Evolutionary conservation across 495 filamentous ascomycete species (phyloP).

Genomic region (Penicillium goetzii): DNA sequence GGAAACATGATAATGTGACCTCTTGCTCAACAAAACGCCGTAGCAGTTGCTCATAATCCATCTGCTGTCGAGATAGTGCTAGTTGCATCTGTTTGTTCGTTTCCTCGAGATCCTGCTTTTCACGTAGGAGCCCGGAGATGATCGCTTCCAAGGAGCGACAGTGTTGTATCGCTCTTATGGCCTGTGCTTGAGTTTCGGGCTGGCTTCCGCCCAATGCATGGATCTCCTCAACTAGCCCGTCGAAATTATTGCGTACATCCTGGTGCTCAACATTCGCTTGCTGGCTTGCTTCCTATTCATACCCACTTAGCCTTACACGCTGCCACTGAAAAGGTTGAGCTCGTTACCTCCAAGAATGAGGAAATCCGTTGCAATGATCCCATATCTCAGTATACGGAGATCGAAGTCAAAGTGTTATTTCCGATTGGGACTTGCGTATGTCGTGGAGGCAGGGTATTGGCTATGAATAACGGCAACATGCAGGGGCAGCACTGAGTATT

Average conservation of each 20-base stretch:
- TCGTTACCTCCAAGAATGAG: neutral
- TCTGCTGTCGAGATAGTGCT: neutral
- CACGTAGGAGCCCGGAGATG: neutral
- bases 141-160: neutral
- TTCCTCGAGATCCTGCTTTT: conserved; percentile 2
- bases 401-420: neutral
- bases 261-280: neutral
- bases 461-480: neutral
- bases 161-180: neutral
- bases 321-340: neutral
- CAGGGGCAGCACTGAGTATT: neutral
- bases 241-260: neutral
- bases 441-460: neutral
- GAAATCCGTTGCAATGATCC: neutral
- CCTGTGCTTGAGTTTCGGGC: neutral
- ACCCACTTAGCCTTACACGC: neutral
- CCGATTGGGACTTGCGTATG: neutral
- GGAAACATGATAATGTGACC: neutral
- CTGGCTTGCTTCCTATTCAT: neutral
- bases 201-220: neutral
- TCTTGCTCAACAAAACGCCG: neutral
- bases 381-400: neutral
- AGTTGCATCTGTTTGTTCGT: neutral
- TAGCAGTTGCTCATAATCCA: neutral
- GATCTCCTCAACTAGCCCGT: neutral